Conservation (phyloP, 2,329 filamentous ascomycete genomes). For the Immersiporthe knoxdaviesiana region DNA sequence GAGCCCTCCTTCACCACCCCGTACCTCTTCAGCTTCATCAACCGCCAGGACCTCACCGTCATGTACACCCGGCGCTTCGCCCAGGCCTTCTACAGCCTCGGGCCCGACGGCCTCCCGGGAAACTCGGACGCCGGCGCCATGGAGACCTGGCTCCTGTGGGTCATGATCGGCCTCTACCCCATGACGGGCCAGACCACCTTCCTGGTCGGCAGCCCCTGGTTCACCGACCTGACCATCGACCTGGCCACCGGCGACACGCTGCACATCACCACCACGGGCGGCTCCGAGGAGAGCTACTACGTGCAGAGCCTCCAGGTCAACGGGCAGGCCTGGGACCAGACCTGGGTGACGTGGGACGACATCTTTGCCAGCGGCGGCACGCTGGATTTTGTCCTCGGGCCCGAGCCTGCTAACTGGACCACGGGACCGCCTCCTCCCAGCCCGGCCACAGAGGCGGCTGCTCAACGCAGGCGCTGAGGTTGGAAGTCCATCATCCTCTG, state of each 20-base stretch:
- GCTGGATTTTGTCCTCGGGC: slow-evolving; percentile 67
- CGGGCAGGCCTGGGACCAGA: slow-evolving; percentile 62
- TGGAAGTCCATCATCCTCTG: neutral
- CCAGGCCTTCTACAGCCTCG: slow-evolving; percentile 60
- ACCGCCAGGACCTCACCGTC: slow-evolving; percentile 65
- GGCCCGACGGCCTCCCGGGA: slow-evolving; percentile 63
- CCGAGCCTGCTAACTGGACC: slow-evolving; percentile 56
- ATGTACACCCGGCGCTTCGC: slow-evolving; percentile 61
- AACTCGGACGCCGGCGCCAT: slow-evolving; percentile 75
- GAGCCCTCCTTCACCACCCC: slow-evolving; percentile 69
- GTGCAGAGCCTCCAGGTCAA: slow-evolving; percentile 71
- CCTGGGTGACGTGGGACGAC: slow-evolving; percentile 69
- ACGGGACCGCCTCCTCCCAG: slow-evolving; percentile 64
- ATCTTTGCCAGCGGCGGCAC: slow-evolving; percentile 66
- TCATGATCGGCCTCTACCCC: slow-evolving; percentile 70
- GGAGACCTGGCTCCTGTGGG: slow-evolving; percentile 72
- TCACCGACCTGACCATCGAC: slow-evolving; percentile 60
- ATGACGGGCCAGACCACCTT: slow-evolving; percentile 71
- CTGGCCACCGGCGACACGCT: slow-evolving; percentile 55
- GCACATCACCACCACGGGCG: slow-evolving; percentile 55
- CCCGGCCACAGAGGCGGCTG: slow-evolving; percentile 46
- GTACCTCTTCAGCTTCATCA: slow-evolving; percentile 70
- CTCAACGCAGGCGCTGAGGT: slow-evolving; percentile 16
- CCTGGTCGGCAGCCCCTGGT: slow-evolving; percentile 67
- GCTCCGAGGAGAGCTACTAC: slow-evolving; percentile 54